Base-by-base conservation (phyloP, 176 grass and related monocot genomes). In the Carex littledalei region DNA sequence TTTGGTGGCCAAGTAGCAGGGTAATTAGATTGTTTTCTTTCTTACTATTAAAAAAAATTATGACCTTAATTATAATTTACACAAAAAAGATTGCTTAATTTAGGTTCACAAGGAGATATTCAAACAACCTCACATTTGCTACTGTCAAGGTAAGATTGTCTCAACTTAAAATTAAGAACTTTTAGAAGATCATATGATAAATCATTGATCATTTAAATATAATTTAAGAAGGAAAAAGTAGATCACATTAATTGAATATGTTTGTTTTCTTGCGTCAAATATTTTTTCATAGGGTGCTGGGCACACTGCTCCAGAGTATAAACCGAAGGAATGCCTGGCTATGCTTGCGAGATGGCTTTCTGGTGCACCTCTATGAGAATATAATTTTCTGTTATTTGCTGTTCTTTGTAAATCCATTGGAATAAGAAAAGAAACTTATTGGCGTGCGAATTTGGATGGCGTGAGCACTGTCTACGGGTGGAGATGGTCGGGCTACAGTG, bases 81-180 rank as follows among this genome's bases (percentile, higher is more conserved):
- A 71, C 41, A 35, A 26, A 37, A 81, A 12, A 34, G 1, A 3
- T 81, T 41, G 24, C 55, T 67, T 29, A 6, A 47, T 78, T 63
- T 62, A 91, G 89, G 61, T 97, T 87, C 84, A 97, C 90, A 22
- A 92, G 79, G 37, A 81, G 63, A 3, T 97, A 94, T 63, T 90
- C 70, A 0, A 79, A 97, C 54, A 94, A 97, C 90, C 84, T 97
- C 9, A 97, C 94, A 72, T 97, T 92, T 74, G 88, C 90, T 58
- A 97, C 94, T 13, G 88, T 97, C 2, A 97, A 97, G 88, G 94
- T 91, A 68, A 85, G 37, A 59, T 15, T 13, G 4, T 82, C 49
- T 15, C 3, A 75, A 21, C 20, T 26, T 24, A 20, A 75, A 22
- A 53, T 14, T 26, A 68, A 18, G 34, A 67, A 29, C 3, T 49